Evolutionary conservation across 2,329 filamentous ascomycete species (phyloP).

Genomic region (Trichophyton schoenleinii): DNA sequence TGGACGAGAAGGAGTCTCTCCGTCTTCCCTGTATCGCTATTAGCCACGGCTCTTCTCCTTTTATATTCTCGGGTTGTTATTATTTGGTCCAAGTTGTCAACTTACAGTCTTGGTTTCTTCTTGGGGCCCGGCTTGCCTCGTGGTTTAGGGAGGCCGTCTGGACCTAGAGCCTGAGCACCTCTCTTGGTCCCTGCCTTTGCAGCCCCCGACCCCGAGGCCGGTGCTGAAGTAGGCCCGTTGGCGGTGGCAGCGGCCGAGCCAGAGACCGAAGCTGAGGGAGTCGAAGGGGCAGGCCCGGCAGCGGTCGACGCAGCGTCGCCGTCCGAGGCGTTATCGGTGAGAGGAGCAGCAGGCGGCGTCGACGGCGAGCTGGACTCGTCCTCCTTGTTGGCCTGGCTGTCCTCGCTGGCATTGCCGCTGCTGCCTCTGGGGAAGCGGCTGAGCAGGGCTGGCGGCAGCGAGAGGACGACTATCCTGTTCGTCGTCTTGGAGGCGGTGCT

Average conservation of each 20-base stretch:
- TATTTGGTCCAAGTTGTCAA: conserved; percentile 18
- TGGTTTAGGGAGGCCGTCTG: conserved; percentile 54
- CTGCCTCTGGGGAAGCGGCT: conserved; percentile 22
- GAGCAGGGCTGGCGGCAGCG: conserved; percentile 27
- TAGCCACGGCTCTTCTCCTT: too few relatives aligned
- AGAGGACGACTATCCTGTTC: conserved; percentile 27
- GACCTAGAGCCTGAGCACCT: conserved; percentile 27
- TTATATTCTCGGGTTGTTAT: too few relatives aligned
- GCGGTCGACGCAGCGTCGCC: conserved; percentile 23
- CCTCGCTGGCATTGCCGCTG: conserved; percentile 8
- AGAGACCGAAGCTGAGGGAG: not conserved
- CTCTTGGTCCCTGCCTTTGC: conserved; percentile 44
- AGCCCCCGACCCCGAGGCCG: not conserved
- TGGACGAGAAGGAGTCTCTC: conserved; percentile 27
- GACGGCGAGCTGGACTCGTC: conserved; percentile 26
- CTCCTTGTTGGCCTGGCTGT: conserved; percentile 19
- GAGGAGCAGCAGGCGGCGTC: conserved; percentile 15
- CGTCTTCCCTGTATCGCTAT: conserved; percentile 35
- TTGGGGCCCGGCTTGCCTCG: conserved; percentile 87
- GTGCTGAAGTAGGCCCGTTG: not conserved
- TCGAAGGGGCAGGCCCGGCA: conserved; percentile 31
- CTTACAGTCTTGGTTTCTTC: conserved; percentile 90
- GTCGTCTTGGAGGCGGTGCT: not conserved
- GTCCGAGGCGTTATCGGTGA: conserved; percentile 28
- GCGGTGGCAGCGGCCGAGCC: conserved; percentile 29